Evolutionary conservation across 768 basidiomycete genomes (phyloP).

Genomic region (Pisolithus albus): DNA sequence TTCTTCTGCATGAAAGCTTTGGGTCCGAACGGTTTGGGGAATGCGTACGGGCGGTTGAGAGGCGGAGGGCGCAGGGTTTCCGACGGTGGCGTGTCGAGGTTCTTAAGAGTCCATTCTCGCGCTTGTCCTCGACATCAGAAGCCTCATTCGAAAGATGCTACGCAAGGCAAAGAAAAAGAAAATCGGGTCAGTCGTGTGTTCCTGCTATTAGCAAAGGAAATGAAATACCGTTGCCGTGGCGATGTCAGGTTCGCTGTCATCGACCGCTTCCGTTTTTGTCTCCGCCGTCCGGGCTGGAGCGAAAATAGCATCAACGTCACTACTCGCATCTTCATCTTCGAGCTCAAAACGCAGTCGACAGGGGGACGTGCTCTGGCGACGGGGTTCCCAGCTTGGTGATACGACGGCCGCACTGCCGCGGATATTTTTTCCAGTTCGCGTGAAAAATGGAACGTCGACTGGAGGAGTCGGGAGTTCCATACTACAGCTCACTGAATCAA

Average conservation of each 20-base stretch:
- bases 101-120: slow-evolving; percentile 8
- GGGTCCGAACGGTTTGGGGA: slow-evolving; percentile 10
- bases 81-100: slow-evolving; percentile 12
- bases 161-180: slow-evolving; percentile 4
- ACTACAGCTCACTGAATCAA: slow-evolving; percentile 16
- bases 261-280: slow-evolving; percentile 11
- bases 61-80: slow-evolving; percentile 17
- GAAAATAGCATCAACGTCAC: not conserved
- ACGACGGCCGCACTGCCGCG: slow-evolving; percentile 24
- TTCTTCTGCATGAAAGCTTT: slow-evolving; percentile 2
- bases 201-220: slow-evolving; percentile 9
- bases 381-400: slow-evolving; percentile 8
- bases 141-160: slow-evolving; percentile 17
- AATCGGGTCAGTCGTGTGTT: slow-evolving; percentile 15
- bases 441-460: slow-evolving; percentile 10
- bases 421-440: slow-evolving; percentile 8
- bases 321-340: not conserved
- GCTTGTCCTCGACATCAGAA: slow-evolving; percentile 5
- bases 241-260: slow-evolving; percentile 17
- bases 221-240: slow-evolving; percentile 16
- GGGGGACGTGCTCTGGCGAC: slow-evolving; percentile 5
- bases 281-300: not conserved
- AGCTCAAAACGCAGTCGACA: too few relatives aligned
- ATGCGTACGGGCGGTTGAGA: slow-evolving; percentile 11
- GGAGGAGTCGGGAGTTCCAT: slow-evolving; percentile 17